phyloP scores from a whole-genome alignment of 441 rosid genomes.

The Manihot esculenta region DNA sequence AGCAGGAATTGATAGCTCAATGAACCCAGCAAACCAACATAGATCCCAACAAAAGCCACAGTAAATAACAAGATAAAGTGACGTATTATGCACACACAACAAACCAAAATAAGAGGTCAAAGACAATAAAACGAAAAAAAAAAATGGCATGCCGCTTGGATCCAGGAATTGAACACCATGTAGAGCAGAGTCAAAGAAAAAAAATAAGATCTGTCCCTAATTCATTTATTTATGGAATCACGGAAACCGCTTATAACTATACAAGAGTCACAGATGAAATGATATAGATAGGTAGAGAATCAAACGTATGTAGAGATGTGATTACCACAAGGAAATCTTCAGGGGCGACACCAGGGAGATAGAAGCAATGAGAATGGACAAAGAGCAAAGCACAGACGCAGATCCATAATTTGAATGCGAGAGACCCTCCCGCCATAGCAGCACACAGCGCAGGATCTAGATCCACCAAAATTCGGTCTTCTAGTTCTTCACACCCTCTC shows the following conservation, averaged over 20 bases:
- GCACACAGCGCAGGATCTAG: conserved; percentile 26
- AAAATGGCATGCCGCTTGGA: conserved; percentile 16
- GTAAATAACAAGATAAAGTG: not conserved
- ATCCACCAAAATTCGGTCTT: conserved; percentile 1
- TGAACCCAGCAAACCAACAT: too few relatives aligned
- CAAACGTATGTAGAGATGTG: not conserved
- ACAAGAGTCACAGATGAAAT: not conserved
- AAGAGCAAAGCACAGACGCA: conserved; percentile 30
- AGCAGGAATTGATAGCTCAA: too few relatives aligned
- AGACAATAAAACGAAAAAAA: not conserved
- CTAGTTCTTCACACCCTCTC: not conserved
- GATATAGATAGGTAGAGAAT: too few relatives aligned
- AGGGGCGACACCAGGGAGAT: conserved; percentile 96
- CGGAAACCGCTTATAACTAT: not conserved
- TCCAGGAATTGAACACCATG: not conserved
- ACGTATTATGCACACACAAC: too few relatives aligned
- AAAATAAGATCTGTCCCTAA: conserved; percentile 15
- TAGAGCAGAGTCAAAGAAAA: not conserved
- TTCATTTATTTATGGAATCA: not conserved
- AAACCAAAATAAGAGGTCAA: too few relatives aligned
- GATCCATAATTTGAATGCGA: conserved; percentile 38
- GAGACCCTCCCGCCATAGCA: conserved; percentile 50
- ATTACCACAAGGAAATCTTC: conserved; percentile 66
- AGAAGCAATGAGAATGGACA: conserved; percentile 51
- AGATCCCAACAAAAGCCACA: not conserved